Percentiles rank a stretch among this genome's conserved stretches.
Conservation (phyloP, 2,329 filamentous ascomycete species). For the Apiospora malaysiana region DNA sequence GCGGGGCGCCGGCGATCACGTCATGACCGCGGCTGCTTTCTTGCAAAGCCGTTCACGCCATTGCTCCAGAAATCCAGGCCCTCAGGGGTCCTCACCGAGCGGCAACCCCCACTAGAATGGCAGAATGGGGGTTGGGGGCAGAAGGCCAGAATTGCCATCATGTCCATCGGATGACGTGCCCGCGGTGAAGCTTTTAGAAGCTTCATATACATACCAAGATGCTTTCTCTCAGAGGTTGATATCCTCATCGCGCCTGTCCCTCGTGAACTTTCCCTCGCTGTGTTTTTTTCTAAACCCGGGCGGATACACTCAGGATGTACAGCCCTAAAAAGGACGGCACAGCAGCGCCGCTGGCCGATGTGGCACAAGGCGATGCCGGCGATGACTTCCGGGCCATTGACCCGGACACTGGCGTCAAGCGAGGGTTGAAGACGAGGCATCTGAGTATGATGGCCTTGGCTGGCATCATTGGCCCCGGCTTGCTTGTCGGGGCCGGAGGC, state of each 20-base stretch:
- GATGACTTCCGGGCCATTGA: constrained; percentile 55
- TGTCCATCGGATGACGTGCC: neutral
- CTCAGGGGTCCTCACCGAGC: constrained; percentile 18
- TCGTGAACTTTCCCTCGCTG: neutral
- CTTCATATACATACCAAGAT: neutral
- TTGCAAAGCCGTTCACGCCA: neutral
- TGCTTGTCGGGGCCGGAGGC: constrained; percentile 74
- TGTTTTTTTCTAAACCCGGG: neutral
- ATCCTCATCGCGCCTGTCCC: neutral
- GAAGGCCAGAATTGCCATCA: neutral
- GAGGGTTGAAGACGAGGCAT: constrained; percentile 67
- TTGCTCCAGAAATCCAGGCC: constrained; percentile 3
- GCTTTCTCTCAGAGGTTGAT: neutral
- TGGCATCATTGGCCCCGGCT: constrained; percentile 62
- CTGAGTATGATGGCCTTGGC: constrained; percentile 67
- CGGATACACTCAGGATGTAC: constrained; percentile 11
- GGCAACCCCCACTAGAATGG: constrained; percentile 5
- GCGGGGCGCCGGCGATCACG: constrained; percentile 10
- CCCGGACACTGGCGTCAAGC: constrained; percentile 69
- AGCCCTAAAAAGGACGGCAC: neutral
- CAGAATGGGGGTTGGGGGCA: neutral
- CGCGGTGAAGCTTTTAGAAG: neutral
- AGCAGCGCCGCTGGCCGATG: constrained; percentile 3
- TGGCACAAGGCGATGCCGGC: neutral
- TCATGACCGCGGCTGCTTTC: neutral